phyloP scores from a whole-genome alignment of 192 early-diverging fungal genomes.

The Backusella circina region DNA sequence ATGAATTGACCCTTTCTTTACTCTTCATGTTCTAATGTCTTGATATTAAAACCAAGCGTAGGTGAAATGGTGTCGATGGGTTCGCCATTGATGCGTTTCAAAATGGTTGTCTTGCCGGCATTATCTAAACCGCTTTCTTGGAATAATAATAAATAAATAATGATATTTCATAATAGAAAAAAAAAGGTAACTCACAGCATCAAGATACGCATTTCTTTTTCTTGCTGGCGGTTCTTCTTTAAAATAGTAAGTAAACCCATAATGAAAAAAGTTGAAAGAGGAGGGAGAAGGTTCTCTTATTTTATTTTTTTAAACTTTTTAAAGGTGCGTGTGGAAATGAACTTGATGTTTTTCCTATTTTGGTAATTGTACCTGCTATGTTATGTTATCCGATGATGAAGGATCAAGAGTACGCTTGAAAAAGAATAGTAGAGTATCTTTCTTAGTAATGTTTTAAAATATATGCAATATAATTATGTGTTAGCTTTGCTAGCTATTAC shows the following conservation, averaged over 20 bases:
- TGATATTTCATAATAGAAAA: not conserved
- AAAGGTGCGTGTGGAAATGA: not conserved
- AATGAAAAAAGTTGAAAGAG: not conserved
- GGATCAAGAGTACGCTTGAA: too few species aligned
- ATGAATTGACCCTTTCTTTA: too few species aligned
- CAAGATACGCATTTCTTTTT: conserved; percentile 91
- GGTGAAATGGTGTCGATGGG: conserved; percentile 88
- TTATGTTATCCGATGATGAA: too few species aligned
- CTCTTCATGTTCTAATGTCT: conserved; percentile 84
- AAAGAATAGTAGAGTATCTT: too few species aligned
- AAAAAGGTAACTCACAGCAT: conserved; percentile 61
- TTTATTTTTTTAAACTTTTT: not conserved
- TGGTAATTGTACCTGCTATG: not conserved
- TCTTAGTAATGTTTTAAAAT: too few species aligned
- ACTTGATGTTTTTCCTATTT: not conserved
- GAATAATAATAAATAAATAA: not conserved
- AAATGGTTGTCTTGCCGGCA: conserved; percentile 98
- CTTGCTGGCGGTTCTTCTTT: conserved; percentile 86
- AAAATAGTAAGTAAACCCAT: conserved; percentile 98
- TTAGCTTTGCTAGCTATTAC: too few species aligned
- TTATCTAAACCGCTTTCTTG: conserved; percentile 85
- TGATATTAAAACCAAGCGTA: conserved; percentile 98
- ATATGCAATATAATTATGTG: too few species aligned
- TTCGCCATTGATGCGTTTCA: conserved; percentile 94
- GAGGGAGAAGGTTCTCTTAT: not conserved